A percentile compares a stretch with the other conserved stretches of the same genome.
Conservation (phyloP, 1,139 yeast species). For the Candida neerlandica region DNA sequence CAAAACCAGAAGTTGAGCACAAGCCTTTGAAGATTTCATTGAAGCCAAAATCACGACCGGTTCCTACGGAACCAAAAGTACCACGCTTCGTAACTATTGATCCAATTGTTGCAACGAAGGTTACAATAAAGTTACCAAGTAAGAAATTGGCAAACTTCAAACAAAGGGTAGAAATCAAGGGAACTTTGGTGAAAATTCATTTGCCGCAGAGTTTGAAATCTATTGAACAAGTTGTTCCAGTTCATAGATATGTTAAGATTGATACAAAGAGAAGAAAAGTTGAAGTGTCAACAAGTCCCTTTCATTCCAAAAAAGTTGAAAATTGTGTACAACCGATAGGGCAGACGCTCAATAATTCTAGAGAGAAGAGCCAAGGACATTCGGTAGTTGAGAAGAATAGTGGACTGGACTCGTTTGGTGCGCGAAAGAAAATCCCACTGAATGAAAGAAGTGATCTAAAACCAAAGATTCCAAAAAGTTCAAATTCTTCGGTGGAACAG, state of each 20-base stretch:
- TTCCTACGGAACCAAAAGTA: background rate
- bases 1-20: background rate
- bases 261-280: constrained; percentile 23
- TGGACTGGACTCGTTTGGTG: too few species aligned
- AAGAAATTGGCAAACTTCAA: constrained; percentile 4
- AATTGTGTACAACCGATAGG: too few species aligned
- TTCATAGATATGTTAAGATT: constrained; percentile 32
- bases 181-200: constrained; percentile 11
- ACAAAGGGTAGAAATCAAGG: constrained; percentile 17
- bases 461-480: background rate
- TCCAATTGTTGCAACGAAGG: background rate
- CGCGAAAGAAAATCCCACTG: too few species aligned
- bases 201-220: background rate
- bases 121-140: constrained; percentile 11
- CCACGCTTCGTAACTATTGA: background rate
- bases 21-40: constrained; percentile 20
- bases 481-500: background rate
- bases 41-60: constrained; percentile 3
- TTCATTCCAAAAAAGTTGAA: constrained; percentile 4
- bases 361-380: background rate
- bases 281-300: constrained; percentile 16
- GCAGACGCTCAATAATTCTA: too few species aligned
- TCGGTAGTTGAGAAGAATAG: too few species aligned
- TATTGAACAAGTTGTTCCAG: background rate
- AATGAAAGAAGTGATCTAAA: background rate